A percentile compares a stretch with the other conserved stretches of the same genome.
These are phyloP conservation scores for Blastomyces emzantsi DNA, from an alignment of 2,329 filamentous ascomycete species.

Conservation along the genomic window DNA sequence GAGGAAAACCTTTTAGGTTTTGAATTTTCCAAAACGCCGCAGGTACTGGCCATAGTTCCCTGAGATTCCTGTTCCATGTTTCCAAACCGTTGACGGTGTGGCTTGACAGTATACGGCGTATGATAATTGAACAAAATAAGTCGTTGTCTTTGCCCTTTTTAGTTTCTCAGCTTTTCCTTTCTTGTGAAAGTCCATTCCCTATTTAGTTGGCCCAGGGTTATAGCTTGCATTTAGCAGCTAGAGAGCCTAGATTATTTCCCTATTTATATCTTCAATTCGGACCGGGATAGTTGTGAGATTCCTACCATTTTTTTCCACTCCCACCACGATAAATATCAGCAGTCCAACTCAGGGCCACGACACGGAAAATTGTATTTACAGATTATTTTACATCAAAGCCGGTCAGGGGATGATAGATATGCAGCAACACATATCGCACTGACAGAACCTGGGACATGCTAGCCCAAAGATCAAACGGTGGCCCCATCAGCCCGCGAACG, in stretches of 20 bases:
- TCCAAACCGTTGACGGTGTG: no score
- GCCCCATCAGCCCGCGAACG: neutral
- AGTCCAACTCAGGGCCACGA: no score
- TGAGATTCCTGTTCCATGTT: no score
- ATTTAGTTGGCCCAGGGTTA: no score
- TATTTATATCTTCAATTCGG: neutral
- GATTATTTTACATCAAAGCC: no score
- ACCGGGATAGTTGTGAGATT: neutral
- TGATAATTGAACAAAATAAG: no score
- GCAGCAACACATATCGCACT: neutral
- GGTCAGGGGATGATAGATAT: neutral
- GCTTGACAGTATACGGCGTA: no score
- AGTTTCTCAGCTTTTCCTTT: no score
- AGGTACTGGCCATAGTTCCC: neutral
- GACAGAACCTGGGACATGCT: constrained; percentile 5
- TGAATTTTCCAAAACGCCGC: neutral
- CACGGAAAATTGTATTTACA: no score
- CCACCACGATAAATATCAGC: no score
- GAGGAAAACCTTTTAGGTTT: neutral
- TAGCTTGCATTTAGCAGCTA: neutral
- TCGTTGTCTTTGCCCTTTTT: no score
- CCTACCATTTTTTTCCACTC: neutral
- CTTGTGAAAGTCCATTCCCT: no score
- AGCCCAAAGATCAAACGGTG: neutral
- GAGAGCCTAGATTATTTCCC: neutral